Evolutionary conservation across 129 eudicot genomes (phyloP).

Genomic region (Glebionis coronaria): DNA sequence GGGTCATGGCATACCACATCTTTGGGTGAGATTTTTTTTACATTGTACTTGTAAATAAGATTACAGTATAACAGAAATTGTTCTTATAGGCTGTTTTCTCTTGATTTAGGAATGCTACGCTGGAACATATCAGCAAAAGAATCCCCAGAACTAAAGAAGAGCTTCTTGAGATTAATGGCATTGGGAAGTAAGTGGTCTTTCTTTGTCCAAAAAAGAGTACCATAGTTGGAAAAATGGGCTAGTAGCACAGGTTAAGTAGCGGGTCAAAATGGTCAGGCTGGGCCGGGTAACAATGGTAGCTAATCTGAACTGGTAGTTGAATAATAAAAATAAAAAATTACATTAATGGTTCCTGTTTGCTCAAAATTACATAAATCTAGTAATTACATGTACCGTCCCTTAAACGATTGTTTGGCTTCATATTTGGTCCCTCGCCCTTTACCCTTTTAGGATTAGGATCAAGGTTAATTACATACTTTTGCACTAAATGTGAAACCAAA

Average conservation of each 20-base stretch:
- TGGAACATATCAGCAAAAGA: conserved; percentile 53
- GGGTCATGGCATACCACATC: conserved; percentile 65
- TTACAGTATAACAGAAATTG: background rate
- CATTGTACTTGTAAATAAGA: too few relatives aligned
- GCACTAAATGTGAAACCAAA: too few relatives aligned
- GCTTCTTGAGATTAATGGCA: conserved; percentile 75
- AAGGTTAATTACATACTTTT: too few relatives aligned
- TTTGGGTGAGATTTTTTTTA: conserved; percentile 49
- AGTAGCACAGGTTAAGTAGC: background rate
- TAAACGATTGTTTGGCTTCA: too few relatives aligned
- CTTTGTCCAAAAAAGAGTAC: background rate
- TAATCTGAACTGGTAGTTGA: background rate
- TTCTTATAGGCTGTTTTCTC: conserved; percentile 14
- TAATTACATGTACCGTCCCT: too few relatives aligned
- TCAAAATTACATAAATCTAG: too few relatives aligned
- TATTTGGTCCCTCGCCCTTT: too few relatives aligned
- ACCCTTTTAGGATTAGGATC: too few relatives aligned
- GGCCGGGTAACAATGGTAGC: background rate
- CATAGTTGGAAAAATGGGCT: background rate
- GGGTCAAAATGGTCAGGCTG: background rate
- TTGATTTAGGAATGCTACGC: conserved; percentile 49
- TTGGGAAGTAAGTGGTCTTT: conserved; percentile 72
- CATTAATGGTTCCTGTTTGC: too few relatives aligned
- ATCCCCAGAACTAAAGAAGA: conserved; percentile 78
- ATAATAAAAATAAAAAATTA: background rate